Conservation (phyloP, 2,329 filamentous ascomycete genomes). For the Colletotrichum sp. region DNA sequence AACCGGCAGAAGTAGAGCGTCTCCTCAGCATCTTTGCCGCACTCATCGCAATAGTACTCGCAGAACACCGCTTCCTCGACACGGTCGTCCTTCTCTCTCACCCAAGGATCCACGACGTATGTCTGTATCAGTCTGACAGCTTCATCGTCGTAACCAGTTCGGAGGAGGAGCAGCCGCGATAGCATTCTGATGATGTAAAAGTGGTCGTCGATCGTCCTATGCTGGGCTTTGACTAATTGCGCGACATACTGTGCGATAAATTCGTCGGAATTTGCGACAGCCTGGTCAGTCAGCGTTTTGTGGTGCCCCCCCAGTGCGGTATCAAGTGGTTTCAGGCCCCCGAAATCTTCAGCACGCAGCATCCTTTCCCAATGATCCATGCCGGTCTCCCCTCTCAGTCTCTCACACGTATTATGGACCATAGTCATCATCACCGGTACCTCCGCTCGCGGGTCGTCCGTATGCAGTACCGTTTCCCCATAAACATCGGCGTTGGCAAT, state of each 20-base stretch:
- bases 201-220: not conserved
- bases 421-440: not conserved
- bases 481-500: slow-evolving; percentile 21
- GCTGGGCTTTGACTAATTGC: not conserved
- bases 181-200: not conserved
- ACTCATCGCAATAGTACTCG: not conserved
- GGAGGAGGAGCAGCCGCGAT: not conserved
- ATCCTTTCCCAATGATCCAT: slow-evolving; percentile 21
- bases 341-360: not conserved
- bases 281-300: not conserved
- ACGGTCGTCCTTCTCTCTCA: not conserved
- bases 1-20: slow-evolving; percentile 5
- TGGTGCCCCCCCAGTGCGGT: not conserved
- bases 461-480: slow-evolving; percentile 17
- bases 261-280: not conserved
- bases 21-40: not conserved
- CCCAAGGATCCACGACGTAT: not conserved
- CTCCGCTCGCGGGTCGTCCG: not conserved
- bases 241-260: not conserved
- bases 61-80: not conserved
- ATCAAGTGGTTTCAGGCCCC: slow-evolving; percentile 16
- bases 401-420: slow-evolving; percentile 19
- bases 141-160: slow-evolving; percentile 1
- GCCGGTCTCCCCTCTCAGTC: slow-evolving; percentile 17
- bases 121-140: not conserved